Base-by-base conservation (phyloP, 805 yeast species). In the Sugiyamaella smithiae region DNA sequence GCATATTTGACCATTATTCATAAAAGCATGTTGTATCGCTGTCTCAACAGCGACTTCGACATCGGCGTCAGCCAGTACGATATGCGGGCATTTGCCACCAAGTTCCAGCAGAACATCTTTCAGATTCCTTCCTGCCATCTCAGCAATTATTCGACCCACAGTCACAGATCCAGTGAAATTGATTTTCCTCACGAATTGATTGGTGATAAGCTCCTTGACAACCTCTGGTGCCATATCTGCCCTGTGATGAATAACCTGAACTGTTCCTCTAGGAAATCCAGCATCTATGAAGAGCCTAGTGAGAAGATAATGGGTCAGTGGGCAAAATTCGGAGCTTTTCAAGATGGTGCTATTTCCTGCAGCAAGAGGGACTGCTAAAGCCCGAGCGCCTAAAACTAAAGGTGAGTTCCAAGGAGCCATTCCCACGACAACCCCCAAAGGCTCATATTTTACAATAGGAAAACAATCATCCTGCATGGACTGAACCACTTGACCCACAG, bases 1-100 rank as follows among this genome's bases (percentile, higher is more conserved):
- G 71, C 97, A 90, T 46, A 88, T 93, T 73, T 89, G 96, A 70
- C 97, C 97, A 63, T 88, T 81, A 75, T 90, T 89, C 76, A 78
- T 87, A 75, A 85, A 85, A 61, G 88, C 85, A 66, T 95, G 96
- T 47, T 77, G 65, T 42, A 85, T 75, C 54, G 87, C 81, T 74
- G 81, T 78, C 54, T 81, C 75, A 38, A 85, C 84, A 45, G 97
- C 86, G 61, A 75, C 74, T 35, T 84, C 82, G 47, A 89, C 62
- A 66, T 89, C 81, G 43, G 93, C 91, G 62, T 90, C 96, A 59
- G 82, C 82, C 65, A 85, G 87, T 37, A 89, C 84, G 57, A 89
- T 81, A 64, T 84, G 81, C 59, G 97, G 96, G 17, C 96, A 87
- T 72, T 90, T 89, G 65, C 97, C 97, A 64, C 97, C 97, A 57